Evolutionary conservation across 164 flowering plant genomes (phyloP), one percentile per base, ranked within the genome.

Genomic region (Chloranthus sessilifolius): DNA sequence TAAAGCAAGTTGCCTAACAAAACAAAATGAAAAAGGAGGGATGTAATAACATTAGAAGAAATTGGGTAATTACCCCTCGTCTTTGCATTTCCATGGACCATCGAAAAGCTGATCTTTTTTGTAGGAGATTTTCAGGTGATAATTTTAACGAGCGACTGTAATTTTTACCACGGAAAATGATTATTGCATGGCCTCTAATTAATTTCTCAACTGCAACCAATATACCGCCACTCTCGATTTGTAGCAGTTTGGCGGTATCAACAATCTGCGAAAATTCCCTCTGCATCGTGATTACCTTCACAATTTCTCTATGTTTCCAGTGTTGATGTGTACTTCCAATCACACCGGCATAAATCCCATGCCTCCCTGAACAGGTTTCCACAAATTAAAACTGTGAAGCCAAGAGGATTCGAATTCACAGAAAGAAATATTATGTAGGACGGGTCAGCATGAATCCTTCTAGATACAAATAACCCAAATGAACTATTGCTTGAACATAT

Each of bases 251-350:
- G 29, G 94, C 94, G 39, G 95, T 85, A 33, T 66, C 35, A 23
- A 67, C 24, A 45, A 81, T 72, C 66, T 77, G 72, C 7, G 69
- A 58, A 55, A 59, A 60, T 9, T 28, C 22, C 70, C 51, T 73
- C 77, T 88, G 96, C 95, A 75, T 80, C 21, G 94, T 77, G 38
- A 88, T 68, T 56, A 92, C 89, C 66, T 82, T 86, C 20, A 73
- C 89, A 12, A 92, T 60, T 76, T 92, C 99, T 64, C 89, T 79
- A 68, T 85, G 82, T 69, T 92, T 88, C 98, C 98, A 92, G 62
- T 88, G 95, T 65, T 83, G 94, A 71, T 81, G 87, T 31, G 88
- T 37, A 43, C 85, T 85, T 72, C 79, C 96, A 22, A 91, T 73
- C 14, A 85, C 86, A 62, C 98, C 95, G 72, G 79, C 85, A 82